Evolutionary conservation across 2,329 filamentous ascomycete genomes (phyloP).

Genomic region (Fonsecaea pugnacius): DNA sequence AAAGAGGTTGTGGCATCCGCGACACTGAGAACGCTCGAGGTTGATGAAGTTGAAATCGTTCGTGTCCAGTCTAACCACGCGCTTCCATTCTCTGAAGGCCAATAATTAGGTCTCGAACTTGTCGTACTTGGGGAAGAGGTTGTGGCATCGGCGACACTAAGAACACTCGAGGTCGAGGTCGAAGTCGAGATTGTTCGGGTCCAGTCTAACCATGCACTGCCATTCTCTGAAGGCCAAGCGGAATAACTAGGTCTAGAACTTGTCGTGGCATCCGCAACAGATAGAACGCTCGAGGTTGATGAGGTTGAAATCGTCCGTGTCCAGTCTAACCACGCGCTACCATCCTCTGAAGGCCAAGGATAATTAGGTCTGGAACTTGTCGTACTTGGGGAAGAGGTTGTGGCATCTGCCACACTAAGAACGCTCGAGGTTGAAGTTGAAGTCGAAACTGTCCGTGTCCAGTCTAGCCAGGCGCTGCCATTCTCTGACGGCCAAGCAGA

Average conservation of each 20-base stretch:
- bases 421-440: background rate
- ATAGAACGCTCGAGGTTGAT: background rate
- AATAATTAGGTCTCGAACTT: background rate
- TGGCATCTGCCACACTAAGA: constrained; percentile 2
- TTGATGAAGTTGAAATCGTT: constrained; percentile 6
- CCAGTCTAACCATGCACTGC: no score
- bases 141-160: constrained; percentile 9
- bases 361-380: background rate
- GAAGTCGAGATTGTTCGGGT: no score
- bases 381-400: background rate
- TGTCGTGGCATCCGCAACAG: constrained; percentile 1
- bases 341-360: constrained; percentile 7
- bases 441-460: constrained; percentile 2
- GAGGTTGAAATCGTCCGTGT: constrained; percentile 3
- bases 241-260: no score
- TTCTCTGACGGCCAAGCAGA: background rate
- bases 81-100: constrained; percentile 14
- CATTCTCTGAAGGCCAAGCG: no score
- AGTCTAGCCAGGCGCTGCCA: constrained; percentile 10
- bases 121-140: background rate
- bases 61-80: constrained; percentile 12
- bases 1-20: background rate
- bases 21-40: background rate
- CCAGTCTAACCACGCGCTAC: constrained; percentile 19
- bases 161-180: background rate